Evolutionary conservation across 306 rosid species (phyloP), one percentile per base, ranked within the genome.

Genomic region (Canavalia ensiformis): DNA sequence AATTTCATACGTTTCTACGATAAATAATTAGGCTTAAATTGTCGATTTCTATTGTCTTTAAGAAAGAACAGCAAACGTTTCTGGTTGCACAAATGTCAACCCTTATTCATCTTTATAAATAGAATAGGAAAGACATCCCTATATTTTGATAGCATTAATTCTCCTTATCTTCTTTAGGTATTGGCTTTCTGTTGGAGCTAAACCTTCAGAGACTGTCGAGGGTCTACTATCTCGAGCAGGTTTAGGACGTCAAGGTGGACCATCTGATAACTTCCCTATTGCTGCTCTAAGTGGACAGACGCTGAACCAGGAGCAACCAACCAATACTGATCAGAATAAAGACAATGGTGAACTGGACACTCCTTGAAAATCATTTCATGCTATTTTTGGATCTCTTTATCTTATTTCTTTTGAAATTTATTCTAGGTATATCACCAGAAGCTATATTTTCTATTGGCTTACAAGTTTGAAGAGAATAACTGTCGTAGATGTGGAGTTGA

Each of bases 161-260:
- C 54, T 35, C 25, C 67, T 6, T 68, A 7, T 34, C 9, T 79
- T 80, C 30, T 74, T 72, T 77, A 95, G 98, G 90, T 91, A 95
- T 79, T 95, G 98, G 98, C 88, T 95, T 12, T 91, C 97, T 68
- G 95, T 95, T 76, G 98, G 98, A 46, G 98, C 98, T 81, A 91
- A 91, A 84, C 97, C 98, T 78, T 90, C 98, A 33, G 97, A 95
- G 2, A 84, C 97, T 10, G 89, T 92, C 18, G 88, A 91, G 84
- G 84, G 88, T 47, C 80, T 95, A 78, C 90, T 92, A 52, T 86
- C 84, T 79, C 76, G 88, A 74, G 85, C 97, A n/a, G 97, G 98
- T 70, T 3, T 92, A 68, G 95, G 84, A 54, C 91, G 83, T 31
- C 88, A 90, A 84, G 97, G 89, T 25, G 94, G 93, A 52, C 86